Evolutionary conservation across 345 rosid genomes (phyloP).

Genomic region (Luvunga scandens): DNA sequence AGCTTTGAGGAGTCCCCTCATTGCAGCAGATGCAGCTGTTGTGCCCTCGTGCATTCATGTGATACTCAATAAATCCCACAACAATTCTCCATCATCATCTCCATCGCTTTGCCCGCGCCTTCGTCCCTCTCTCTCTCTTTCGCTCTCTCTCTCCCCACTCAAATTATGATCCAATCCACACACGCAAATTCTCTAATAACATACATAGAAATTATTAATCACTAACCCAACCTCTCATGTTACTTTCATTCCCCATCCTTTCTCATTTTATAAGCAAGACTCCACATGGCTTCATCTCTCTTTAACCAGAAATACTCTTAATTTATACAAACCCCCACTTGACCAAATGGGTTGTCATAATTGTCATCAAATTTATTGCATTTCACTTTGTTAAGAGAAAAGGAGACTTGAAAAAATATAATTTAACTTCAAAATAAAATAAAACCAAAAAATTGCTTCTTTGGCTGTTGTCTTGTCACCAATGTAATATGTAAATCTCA

Average conservation of each 20-base stretch:
- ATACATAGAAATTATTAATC: not conserved
- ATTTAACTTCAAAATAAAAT: conserved; percentile 17
- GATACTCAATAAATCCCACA: conserved; percentile 36
- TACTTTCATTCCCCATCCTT: conserved; percentile 24
- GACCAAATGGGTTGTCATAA: conserved; percentile 21
- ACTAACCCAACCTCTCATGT: conserved; percentile 27
- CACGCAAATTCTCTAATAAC: not conserved
- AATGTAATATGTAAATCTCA: conserved; percentile 4
- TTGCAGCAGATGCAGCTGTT: conserved; percentile 20
- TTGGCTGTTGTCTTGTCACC: conserved; percentile 46
- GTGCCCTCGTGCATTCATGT: conserved; percentile 54
- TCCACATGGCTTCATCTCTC: conserved; percentile 20
- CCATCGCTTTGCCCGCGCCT: conserved; percentile 5
- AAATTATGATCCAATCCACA: conserved; percentile 16
- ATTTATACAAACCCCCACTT: not conserved
- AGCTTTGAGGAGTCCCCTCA: conserved; percentile 10
- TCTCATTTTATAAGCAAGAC: conserved; percentile 10
- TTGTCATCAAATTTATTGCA: conserved; percentile 17
- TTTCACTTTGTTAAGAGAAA: conserved; percentile 3
- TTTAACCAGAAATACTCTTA: not conserved
- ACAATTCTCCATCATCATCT: conserved; percentile 22
- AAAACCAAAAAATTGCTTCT: conserved; percentile 8
- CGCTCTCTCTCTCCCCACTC: not conserved
- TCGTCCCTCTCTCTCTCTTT: not conserved
- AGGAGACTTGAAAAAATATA: conserved; percentile 9